Base-by-base conservation (phyloP, 1,284 basidiomycete species). In the Bondarzewia mesenterica region DNA sequence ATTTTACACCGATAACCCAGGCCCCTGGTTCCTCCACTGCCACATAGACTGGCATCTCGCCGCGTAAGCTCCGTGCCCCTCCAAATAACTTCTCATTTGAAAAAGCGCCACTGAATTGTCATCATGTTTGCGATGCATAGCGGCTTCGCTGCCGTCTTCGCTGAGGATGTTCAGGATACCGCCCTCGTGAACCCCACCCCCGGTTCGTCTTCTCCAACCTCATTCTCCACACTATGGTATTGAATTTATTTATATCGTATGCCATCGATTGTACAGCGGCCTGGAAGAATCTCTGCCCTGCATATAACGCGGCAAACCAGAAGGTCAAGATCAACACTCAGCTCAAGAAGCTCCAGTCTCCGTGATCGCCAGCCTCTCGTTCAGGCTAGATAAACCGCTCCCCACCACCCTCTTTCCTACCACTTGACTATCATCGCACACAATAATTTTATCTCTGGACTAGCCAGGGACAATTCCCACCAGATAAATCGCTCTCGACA, bases 21-120 rank as follows among this genome's bases (percentile, higher is more conserved):
- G 74, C 5, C 72, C 73, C 7, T 74, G 74, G 73, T 66, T 73
- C 60, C 52, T 74, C 40, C 42, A 43, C n/a, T 43, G 42, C 22
- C 25, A 43, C 43, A 35, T 35, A 1, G 18, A 45, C 26, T 45
- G 18, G 43, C 41, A 42, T 42, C 41, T 42, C 12, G 14, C 21
- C n/a, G 38, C 38, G 38, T 40, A 23, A 12, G 41, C 26, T 25
- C 25, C 41, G 22, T 3, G 21, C 41, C 22, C 3, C 15, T 5
- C 6, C 15, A 7, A 8, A 25, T 14, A 42, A 15, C 20, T 18
- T 15, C 18, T 18, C 21, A 42, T 42, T 25, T 22, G 7, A 10
- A 8, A n/a, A n/a, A 35, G 8, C 10, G n/a, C 8, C 8, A 35
- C 8, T 35, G n/a, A 8, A n/a, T 1, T n/a, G 4, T 10, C 7